Conservation (phyloP, 140 eudicot genomes). For the Anethum foeniculum region DNA sequence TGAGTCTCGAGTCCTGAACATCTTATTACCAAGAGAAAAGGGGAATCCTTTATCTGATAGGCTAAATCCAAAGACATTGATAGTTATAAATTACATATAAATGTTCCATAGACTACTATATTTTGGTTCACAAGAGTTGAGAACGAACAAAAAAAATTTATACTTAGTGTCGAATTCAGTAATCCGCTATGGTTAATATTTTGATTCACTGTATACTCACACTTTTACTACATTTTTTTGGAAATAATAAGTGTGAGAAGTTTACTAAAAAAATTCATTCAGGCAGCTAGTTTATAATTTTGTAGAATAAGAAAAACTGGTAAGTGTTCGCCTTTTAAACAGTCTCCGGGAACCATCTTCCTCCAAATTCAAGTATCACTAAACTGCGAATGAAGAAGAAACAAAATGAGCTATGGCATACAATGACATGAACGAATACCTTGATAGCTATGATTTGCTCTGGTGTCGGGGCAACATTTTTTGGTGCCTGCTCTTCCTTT, state of each 20-base stretch:
- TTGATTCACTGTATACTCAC: neutral
- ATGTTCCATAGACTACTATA: neutral
- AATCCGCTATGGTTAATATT: neutral
- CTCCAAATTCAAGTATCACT: neutral
- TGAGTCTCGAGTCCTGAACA: neutral
- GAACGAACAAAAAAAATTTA: neutral
- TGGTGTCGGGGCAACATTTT: constrained; percentile 82
- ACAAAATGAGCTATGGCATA: neutral
- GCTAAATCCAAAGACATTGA: neutral
- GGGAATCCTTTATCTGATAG: neutral
- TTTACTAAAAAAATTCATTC: neutral
- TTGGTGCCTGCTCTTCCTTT: constrained; percentile 64
- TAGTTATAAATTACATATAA: neutral
- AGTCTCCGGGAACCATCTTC: neutral
- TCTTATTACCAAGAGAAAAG: neutral
- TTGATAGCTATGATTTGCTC: constrained; percentile 93
- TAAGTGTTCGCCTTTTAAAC: neutral
- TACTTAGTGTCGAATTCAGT: neutral
- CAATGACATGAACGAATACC: constrained; percentile 27
- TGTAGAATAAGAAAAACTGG: neutral
- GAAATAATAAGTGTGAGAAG: neutral
- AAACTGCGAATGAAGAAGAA: neutral
- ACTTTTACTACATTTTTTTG: neutral
- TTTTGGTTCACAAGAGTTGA: neutral
- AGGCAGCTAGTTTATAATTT: neutral